phyloP scores from a whole-genome alignment of 768 basidiomycete species.

The Suillus decipiens region DNA sequence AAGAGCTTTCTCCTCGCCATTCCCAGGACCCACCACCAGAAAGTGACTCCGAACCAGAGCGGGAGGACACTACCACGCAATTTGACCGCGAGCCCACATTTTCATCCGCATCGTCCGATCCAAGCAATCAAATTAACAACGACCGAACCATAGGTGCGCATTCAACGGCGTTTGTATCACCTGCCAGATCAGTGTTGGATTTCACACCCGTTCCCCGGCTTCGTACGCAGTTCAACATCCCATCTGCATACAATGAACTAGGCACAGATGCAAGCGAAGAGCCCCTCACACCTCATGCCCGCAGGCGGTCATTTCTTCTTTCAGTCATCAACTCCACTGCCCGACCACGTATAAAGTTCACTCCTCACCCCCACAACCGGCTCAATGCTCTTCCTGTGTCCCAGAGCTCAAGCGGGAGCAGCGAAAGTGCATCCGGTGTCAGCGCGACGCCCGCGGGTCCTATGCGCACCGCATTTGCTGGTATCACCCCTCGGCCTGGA shows the following conservation, averaged over 20 bases:
- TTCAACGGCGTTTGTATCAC: constrained; percentile 53
- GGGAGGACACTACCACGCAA: constrained; percentile 29
- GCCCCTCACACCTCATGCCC: constrained; percentile 67
- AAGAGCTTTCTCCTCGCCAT: neutral
- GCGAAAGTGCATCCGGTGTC: constrained; percentile 35
- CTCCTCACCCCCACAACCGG: constrained; percentile 50
- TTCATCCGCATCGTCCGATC: constrained; percentile 61
- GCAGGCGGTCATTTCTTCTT: constrained; percentile 79
- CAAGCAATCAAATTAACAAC: constrained; percentile 31
- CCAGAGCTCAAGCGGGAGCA: constrained; percentile 31
- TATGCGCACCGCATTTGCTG: constrained; percentile 58
- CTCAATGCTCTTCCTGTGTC: constrained; percentile 64
- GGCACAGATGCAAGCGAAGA: constrained; percentile 34
- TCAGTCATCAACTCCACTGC: constrained; percentile 82
- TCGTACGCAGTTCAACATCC: constrained; percentile 62
- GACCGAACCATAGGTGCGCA: constrained; percentile 30
- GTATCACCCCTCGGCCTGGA: constrained; percentile 64
- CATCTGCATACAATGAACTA: constrained; percentile 44
- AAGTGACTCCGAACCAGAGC: constrained; percentile 24
- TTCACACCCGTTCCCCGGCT: constrained; percentile 68
- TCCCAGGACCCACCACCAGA: constrained; percentile 17
- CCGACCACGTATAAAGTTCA: constrained; percentile 60
- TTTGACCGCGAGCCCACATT: constrained; percentile 61
- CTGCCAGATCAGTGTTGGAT: constrained; percentile 47
- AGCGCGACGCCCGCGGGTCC: constrained; percentile 35